Conservation (phyloP, 257 asterid genomes). For the Mitragyna speciosa region DNA sequence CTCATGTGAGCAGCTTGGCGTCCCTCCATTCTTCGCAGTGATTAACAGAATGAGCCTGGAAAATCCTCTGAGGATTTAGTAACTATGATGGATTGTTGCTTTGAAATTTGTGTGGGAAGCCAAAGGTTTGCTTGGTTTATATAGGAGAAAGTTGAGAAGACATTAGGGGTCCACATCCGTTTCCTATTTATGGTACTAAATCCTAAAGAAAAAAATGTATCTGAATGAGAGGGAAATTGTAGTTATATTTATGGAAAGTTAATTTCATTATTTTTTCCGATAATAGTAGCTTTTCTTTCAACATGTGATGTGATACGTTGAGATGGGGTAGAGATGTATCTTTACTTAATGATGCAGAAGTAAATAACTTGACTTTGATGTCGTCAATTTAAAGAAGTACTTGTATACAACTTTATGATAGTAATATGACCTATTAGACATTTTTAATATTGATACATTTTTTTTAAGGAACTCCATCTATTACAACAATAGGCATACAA, state of each 20-base stretch:
- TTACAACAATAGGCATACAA: too few relatives aligned
- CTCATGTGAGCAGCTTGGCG: conserved; percentile 54
- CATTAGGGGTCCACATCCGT: background rate
- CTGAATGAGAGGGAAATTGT: background rate
- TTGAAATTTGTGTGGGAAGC: background rate
- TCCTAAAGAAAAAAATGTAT: background rate
- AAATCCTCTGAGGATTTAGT: background rate
- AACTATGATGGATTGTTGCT: background rate
- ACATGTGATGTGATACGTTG: too few relatives aligned
- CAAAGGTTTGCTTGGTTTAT: conserved; percentile 10
- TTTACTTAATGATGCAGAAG: too few relatives aligned
- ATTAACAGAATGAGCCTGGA: background rate
- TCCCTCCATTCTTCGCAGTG: conserved; percentile 31
- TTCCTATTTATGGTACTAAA: background rate
- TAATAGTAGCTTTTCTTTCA: too few relatives aligned
- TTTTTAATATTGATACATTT: too few relatives aligned
- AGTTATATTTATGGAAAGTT: background rate
- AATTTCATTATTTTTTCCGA: background rate
- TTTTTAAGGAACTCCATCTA: too few relatives aligned
- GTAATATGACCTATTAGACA: too few relatives aligned
- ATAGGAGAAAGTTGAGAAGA: conserved; percentile 5
- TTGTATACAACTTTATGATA: too few relatives aligned
- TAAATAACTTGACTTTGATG: too few relatives aligned
- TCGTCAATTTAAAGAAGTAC: too few relatives aligned
- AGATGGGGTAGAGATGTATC: too few relatives aligned